These are phyloP conservation scores for Alternaria consortialis DNA, from an alignment of 2,329 filamentous ascomycete species.

Conservation along the genomic window DNA sequence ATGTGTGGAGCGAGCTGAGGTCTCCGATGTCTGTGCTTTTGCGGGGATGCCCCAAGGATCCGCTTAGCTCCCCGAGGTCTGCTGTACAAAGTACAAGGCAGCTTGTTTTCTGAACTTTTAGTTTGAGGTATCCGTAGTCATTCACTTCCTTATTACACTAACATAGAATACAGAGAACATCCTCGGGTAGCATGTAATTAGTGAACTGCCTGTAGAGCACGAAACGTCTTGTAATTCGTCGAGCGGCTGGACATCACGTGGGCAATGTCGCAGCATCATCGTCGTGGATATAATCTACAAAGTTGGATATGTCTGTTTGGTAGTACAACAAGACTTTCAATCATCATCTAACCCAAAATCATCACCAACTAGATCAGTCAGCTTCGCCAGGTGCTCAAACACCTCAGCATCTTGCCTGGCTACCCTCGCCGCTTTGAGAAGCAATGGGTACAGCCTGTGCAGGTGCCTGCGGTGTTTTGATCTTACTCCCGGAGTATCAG, in stretches of 20 bases:
- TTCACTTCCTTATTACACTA: not conserved
- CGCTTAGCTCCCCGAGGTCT: not conserved
- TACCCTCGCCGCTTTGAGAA: conserved; percentile 70
- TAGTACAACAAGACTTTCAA: not conserved
- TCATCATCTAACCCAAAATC: conserved; percentile 47
- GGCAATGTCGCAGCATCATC: not conserved
- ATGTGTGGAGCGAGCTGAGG: conserved; percentile 19
- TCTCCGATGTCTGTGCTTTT: conserved; percentile 8
- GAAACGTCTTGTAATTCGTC: not conserved
- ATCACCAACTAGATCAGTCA: conserved; percentile 54
- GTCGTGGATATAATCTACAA: not conserved
- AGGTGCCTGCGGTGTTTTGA: conserved; percentile 72
- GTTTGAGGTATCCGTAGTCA: not conserved
- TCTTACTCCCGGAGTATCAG: conserved; percentile 51
- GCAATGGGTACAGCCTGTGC: conserved; percentile 79
- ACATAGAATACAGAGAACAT: not conserved
- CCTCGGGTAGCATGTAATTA: not conserved
- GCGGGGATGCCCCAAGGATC: conserved; percentile 15
- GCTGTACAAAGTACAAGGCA: not conserved
- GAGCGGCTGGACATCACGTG: not conserved
- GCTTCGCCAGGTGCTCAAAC: conserved; percentile 52
- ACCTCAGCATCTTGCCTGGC: conserved; percentile 71
- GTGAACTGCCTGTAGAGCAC: not conserved
- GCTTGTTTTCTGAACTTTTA: not conserved
- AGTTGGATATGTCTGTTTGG: not conserved